Base-by-base conservation (phyloP, 1,284 basidiomycete genomes). In the Cutaneotrichosporon dermatis region DNA sequence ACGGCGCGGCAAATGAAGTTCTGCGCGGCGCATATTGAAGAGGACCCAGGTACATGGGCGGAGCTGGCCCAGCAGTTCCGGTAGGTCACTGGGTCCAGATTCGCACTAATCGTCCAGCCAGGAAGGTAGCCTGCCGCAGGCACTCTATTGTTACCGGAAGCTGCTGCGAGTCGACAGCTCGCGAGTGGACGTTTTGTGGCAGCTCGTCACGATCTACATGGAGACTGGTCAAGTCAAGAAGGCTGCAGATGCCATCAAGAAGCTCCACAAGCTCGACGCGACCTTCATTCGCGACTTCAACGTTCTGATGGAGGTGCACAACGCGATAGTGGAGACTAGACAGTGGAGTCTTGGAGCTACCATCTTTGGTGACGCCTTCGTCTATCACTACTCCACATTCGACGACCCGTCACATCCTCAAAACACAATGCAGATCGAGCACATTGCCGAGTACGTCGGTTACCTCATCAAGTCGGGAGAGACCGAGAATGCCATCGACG, bases 71-170 rank as follows among this genome's bases (percentile, higher is more conserved):
- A 80, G 56, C 82, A 88, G 72, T 92, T 89, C 7, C 84, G 83
- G 90, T 90, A 63, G 59, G 80, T 65, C 13, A 1, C 25, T 25
- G 25, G 25, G 25, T 25, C 25, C 25, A 25, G 39, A 40, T 40
- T 40, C 25, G 25, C 25, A 40, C 63, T 62, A 16, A 58, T 61
- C 57, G 54, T 25, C 6, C 4, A 89, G 89, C 64, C 83, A 85
- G 6, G 76, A 86, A 35, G 89, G 87, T 3, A 85, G 86, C 60
- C 82, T 84, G 48, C 87, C 92, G 57, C 92, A 98, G 76, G 90
- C 92, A 0, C 79, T 96, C 35, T 97, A 98, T 74, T 98, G 95
- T 72, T 89, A 90, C 69, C 83, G 88, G 0, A 94, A 97, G 71
- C 85, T 90, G 0, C 85, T 88, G 70, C 86, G 83, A 63, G 80